A percentile compares a stretch with the other conserved stretches of the same genome.
phyloP scores from a whole-genome alignment of 2,329 filamentous ascomycete genomes.

The Trichoderma breve region DNA sequence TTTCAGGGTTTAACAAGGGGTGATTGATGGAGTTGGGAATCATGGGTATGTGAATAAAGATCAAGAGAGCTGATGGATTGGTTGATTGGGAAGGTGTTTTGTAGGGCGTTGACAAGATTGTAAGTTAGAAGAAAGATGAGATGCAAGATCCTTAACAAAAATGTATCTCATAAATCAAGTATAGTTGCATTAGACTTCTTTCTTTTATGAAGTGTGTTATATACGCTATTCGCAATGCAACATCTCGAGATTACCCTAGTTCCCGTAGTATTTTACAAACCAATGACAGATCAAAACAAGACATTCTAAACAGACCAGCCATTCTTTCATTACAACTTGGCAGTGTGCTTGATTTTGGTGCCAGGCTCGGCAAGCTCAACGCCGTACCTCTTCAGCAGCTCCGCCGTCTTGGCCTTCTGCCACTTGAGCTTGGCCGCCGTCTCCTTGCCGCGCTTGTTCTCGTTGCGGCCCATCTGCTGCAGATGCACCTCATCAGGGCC shows the following conservation, averaged over 20 bases:
- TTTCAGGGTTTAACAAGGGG: not conserved
- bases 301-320: not conserved
- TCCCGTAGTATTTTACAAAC: slow-evolving; percentile 3
- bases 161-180: not conserved
- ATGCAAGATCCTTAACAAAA: not conserved
- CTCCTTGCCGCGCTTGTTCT: slow-evolving; percentile 67
- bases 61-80: no score
- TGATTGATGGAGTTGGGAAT: not conserved
- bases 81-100: not conserved
- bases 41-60: not conserved
- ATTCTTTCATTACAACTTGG: slow-evolving; percentile 42
- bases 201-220: not conserved
- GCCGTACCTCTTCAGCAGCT: slow-evolving; percentile 62
- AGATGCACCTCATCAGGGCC: slow-evolving; percentile 95
- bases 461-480: slow-evolving; percentile 75
- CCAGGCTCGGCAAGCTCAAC: slow-evolving; percentile 49
- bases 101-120: no score
- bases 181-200: not conserved
- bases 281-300: not conserved
- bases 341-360: slow-evolving; percentile 47
- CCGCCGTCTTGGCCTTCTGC: slow-evolving; percentile 64
- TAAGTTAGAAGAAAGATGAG: not conserved
- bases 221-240: slow-evolving; percentile 1
- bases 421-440: slow-evolving; percentile 60
- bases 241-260: not conserved